Conservation (phyloP, 805 yeast species). For the Barnettozyma siamensis region DNA sequence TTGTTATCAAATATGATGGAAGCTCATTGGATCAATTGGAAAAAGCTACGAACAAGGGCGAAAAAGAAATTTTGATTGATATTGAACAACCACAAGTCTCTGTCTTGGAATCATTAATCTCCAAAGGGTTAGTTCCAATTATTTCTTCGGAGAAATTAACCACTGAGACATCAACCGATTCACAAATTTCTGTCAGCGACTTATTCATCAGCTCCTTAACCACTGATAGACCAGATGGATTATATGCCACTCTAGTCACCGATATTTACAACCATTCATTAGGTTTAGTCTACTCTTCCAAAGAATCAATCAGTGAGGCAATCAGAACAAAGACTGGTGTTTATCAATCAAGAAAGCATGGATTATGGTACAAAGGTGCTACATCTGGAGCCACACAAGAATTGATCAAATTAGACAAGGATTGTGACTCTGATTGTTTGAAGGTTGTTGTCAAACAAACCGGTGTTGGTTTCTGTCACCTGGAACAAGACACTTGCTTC, state of each 20-base stretch:
- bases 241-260: conserved; percentile 78
- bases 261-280: conserved; percentile 64
- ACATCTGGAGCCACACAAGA: conserved; percentile 95
- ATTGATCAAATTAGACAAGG: conserved; percentile 59
- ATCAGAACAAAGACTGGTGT: conserved; percentile 81
- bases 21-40: conserved; percentile 18
- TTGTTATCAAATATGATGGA: conserved; percentile 16
- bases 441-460: conserved; percentile 80
- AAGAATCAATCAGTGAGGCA: conserved; percentile 76
- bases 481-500: conserved; percentile 76
- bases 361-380: conserved; percentile 93
- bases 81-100: conserved; percentile 11
- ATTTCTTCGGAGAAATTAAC: conserved; percentile 18
- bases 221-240: conserved; percentile 84
- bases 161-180: conserved; percentile 11
- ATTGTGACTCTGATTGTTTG: conserved; percentile 91
- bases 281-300: conserved; percentile 89
- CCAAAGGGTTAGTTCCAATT: conserved; percentile 22
- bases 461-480: conserved; percentile 92
- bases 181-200: conserved; percentile 32
- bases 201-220: conserved; percentile 47
- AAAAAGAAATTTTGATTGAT: conserved; percentile 13
- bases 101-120: conserved; percentile 17
- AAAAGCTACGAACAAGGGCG: conserved; percentile 15
- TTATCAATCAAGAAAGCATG: conserved; percentile 87